These are phyloP conservation scores for Colletotrichum sansevieriae DNA, from an alignment of 2,329 filamentous ascomycete genomes.

Conservation along the genomic window DNA sequence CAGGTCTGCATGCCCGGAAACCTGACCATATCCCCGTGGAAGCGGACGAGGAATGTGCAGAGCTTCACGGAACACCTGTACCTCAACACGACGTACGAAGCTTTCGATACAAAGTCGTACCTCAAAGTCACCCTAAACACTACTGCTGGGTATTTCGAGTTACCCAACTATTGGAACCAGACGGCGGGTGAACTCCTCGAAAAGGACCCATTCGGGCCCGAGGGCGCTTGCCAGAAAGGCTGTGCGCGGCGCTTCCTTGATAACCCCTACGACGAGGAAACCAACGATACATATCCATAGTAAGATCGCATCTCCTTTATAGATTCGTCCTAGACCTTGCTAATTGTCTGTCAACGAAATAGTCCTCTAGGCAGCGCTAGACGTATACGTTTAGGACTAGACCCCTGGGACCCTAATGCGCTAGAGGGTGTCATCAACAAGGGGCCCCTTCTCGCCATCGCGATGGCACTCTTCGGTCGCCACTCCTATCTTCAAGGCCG, in stretches of 20 bases:
- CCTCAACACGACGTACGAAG: neutral
- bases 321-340: neutral
- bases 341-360: neutral
- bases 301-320: neutral
- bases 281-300: neutral
- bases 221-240: neutral
- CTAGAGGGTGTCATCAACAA: neutral
- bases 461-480: conserved; percentile 4
- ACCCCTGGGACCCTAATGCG: conserved; percentile 4
- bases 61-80: neutral
- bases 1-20: neutral
- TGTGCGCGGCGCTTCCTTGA: neutral
- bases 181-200: neutral
- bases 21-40: conserved; percentile 1
- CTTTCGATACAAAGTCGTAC: neutral
- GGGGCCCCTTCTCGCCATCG: neutral
- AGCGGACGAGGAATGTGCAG: neutral
- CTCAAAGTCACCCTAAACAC: neutral
- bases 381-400: neutral
- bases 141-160: conserved; percentile 6
- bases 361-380: neutral
- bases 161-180: conserved; percentile 1
- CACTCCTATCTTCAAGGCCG: neutral
- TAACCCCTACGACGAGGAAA: neutral
- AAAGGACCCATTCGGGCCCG: neutral